A percentile compares a stretch with the other conserved stretches of the same genome.
These are phyloP conservation scores for Hsuehochloa calcarea DNA, from an alignment of 176 grass and related monocot species.

Conservation along the genomic window DNA sequence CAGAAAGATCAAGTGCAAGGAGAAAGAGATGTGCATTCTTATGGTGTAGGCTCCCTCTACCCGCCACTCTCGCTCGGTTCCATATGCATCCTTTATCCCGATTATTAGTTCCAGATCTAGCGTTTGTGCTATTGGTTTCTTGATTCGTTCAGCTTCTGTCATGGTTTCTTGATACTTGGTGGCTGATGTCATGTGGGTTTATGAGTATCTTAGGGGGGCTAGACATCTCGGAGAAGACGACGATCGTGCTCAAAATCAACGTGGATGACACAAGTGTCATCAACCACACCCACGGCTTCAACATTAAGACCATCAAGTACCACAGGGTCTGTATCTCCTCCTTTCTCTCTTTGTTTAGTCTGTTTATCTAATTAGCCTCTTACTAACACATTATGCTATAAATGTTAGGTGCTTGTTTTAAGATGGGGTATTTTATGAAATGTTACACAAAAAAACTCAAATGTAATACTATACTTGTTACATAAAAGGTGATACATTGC, in stretches of 20 bases:
- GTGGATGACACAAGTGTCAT: conserved; percentile 87
- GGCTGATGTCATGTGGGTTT: background rate
- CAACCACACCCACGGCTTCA: conserved; percentile 89
- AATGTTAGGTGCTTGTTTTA: background rate
- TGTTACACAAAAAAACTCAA: background rate
- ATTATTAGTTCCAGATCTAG: conserved; percentile 3
- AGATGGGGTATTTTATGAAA: background rate
- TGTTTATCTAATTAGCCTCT: background rate
- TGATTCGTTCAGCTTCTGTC: background rate
- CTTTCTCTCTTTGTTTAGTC: background rate
- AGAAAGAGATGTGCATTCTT: conserved; percentile 86
- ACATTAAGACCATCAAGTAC: conserved; percentile 96
- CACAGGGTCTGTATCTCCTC: conserved; percentile 51
- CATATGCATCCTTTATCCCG: background rate
- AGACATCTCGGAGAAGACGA: conserved; percentile 88
- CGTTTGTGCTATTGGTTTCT: background rate
- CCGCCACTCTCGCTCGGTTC: background rate
- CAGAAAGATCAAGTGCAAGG: conserved; percentile 81
- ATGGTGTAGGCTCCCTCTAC: conserved; percentile 65
- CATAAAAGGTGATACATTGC: background rate
- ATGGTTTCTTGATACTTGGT: background rate
- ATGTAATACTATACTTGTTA: background rate
- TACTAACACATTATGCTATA: background rate
- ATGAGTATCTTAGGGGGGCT: conserved; percentile 47
- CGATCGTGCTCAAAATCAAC: conserved; percentile 86